Base-by-base conservation (phyloP, 2,329 filamentous ascomycete genomes). In the Paecilomyces sp. region DNA sequence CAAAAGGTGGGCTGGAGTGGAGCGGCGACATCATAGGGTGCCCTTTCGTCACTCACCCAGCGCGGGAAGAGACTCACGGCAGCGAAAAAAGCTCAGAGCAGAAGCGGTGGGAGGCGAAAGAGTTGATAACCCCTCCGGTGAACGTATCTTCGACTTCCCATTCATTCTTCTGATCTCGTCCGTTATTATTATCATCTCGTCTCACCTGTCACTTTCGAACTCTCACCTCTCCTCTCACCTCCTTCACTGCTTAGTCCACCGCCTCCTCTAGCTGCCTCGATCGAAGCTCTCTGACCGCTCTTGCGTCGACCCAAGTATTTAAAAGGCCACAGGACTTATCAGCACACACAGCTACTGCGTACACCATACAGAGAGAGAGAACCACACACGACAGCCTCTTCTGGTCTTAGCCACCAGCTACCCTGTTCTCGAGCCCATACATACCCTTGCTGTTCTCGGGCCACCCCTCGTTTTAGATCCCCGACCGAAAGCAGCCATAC, bases 401-500 rank as follows among this genome's bases (percentile, higher is more conserved):
- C 22, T 22, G 22, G 24, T 11, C 22, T 53, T 25, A 53, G 22
- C 28, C 13, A 25, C 28, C 24, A 53, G 25, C 51, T 53, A 25
- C 51, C 28, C 28, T 25, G 51, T 22, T 30, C 22, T 18, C 25
- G 15, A 53, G 3, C 51, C 25, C 25, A 28, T 25, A 18, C 15
- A 28, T 33, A 55, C 30, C 54, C 54, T 55, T 55, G 54, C 22
- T 55, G 24, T 53, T 53, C 22, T n/a, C 13, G 22, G 22, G 15
- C 25, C 13, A 28, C 30, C 31, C 22, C 28, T 55, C 28, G 15
- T 13, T 30, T 28, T 55, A 24, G n/a, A 33, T 18, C 6, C 11
- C 25, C 54, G 30, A 33, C 54, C 34, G 41, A 18, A 47, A 51
- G 24, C 15, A 4, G 22, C 24, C 53, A 64, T 61, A 72, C 60